Evolutionary conservation across 2,329 filamentous ascomycete species (phyloP), one percentile per base, ranked within the genome.

Genomic region (Blastomyces parvus): DNA sequence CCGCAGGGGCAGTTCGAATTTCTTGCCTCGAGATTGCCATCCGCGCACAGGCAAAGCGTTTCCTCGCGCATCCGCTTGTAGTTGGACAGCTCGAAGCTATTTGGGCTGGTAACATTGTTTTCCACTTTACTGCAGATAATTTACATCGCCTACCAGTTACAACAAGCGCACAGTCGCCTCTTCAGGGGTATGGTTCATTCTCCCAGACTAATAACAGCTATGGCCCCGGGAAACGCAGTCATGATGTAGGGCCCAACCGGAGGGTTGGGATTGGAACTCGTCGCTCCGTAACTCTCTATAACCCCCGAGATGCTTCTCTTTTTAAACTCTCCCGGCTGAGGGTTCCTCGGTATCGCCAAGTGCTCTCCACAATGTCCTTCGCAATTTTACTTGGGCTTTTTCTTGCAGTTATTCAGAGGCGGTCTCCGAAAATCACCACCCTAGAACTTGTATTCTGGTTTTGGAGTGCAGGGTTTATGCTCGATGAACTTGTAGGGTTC

Each of bases 401-500:
- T 73, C 79, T 97, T 22, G 88, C 91, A 11, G 91, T 97, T 11
- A 82, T 97, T 3, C 79, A 84, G 13, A 80, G 89, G 71, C 84
- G 90, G 64, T 93, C 90, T 2, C 83, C 87, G 62, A 83, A 87
- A 61, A 96, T 97, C 70, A 96, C 91, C 0, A 84, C 84, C 0
- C 79, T 97, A 11, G 93, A 97, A 74, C 80, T 97, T 19, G 74
- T 96, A 14, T 97, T 97, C 76, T 97, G 93, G 93, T 90, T 97
- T 74, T 97, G 93, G 92, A 96, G 91, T 72, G 90, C 91, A 33
- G 93, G 93, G 0, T 97, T 95, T 75, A 96, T 97, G 91, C 84
- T 97, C 40, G 93, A 97, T 71, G 93, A 97, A 76, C 84, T 97
- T 27, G 91, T 97, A 22, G 92, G 92, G 13, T 97, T 97, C 80